Base-by-base conservation (phyloP, 768 basidiomycete genomes). In the Leccinum subgranulosum region DNA sequence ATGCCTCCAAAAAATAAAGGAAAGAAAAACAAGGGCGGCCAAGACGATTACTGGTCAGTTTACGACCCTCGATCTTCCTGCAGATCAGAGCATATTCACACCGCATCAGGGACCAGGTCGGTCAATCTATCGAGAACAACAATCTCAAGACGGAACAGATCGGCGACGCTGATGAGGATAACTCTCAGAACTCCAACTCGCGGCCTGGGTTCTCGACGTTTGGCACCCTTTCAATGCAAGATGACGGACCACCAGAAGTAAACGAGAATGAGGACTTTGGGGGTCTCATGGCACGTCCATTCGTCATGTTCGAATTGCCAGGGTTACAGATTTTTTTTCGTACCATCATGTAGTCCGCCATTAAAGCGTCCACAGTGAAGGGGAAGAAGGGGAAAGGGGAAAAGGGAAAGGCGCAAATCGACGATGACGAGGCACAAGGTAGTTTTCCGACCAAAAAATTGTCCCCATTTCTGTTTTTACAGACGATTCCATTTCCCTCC, bases 1-100 rank as follows among this genome's bases (percentile, higher is more conserved):
- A 72, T 72, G 73, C 56, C 86, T 31, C 85, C 86, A 28, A 87
- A 87, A 70, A 81, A 79, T 69, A 92, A 92, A 69, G 93, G 88
- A 62, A 96, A 95, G 79, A 95, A 94, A 67, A 84, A 81, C 29
- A 94, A 94, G 77, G 88, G 85, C 65, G 78, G 77, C 46, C 85
- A 88, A 64, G 92, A 95, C 61, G 86, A 61, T 48, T 90, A 82
- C 75, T 96, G 93, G 93, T 92, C 60, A 59, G 76, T 63, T 53
- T 50, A 53, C 55, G 52, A 43, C 45, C 34, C 47, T 61, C 65
- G 57, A 57, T 59, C 47, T 54, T 36, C 53, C 48, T 19, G 23
- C 46, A 54, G 58, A 70, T 61, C 62, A 49, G 60, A 64, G 53
- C 46, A 27, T 28, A 52, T 43, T n/a, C 14, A 49, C 54, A 60